Conservation (phyloP, 2,329 filamentous ascomycete species). For the Calonectria pseudoturangicola region DNA sequence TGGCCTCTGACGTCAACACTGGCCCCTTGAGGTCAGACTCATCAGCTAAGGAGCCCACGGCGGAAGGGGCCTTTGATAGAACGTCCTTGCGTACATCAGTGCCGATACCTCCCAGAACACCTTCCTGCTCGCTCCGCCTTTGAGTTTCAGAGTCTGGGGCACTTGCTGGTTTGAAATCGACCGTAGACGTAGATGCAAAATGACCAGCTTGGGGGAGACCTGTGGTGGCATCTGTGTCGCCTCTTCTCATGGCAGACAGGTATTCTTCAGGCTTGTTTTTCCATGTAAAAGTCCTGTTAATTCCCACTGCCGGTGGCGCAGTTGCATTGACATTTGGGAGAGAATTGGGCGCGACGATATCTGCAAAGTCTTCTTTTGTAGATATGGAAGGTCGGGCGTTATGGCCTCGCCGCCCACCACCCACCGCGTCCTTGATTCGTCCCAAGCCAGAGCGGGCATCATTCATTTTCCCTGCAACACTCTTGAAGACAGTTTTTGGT, state of each 20-base stretch:
- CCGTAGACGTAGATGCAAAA: constrained; percentile 54
- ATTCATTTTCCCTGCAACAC: constrained; percentile 84
- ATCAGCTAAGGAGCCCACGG: constrained; percentile 75
- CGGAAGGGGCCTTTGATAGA: constrained; percentile 69
- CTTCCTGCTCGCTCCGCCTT: constrained; percentile 51
- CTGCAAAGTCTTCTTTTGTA: constrained; percentile 70
- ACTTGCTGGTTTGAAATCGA: constrained; percentile 49
- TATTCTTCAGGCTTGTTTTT: constrained; percentile 79
- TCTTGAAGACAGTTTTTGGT: constrained; percentile 83
- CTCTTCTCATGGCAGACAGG: constrained; percentile 63
- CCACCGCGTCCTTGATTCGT: constrained; percentile 90
- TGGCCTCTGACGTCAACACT: constrained; percentile 69
- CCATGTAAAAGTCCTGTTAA: constrained; percentile 76
- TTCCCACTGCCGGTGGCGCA: constrained; percentile 58
- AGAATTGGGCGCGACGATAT: constrained; percentile 54
- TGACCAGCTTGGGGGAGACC: constrained; percentile 51
- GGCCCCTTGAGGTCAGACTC: constrained; percentile 76
- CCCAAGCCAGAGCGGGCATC: constrained; percentile 89
- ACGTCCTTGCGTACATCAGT: constrained; percentile 66
- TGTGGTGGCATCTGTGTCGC: constrained; percentile 54
- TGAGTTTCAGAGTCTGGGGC: constrained; percentile 50
- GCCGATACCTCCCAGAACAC: constrained; percentile 56
- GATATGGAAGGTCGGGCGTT: constrained; percentile 68
- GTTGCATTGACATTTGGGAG: constrained; percentile 58
- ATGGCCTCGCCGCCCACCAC: constrained; percentile 74